These are phyloP conservation scores for Phalaenopsis aphrodite DNA, from an alignment of 106 monocot genomes.

Conservation along the genomic window DNA sequence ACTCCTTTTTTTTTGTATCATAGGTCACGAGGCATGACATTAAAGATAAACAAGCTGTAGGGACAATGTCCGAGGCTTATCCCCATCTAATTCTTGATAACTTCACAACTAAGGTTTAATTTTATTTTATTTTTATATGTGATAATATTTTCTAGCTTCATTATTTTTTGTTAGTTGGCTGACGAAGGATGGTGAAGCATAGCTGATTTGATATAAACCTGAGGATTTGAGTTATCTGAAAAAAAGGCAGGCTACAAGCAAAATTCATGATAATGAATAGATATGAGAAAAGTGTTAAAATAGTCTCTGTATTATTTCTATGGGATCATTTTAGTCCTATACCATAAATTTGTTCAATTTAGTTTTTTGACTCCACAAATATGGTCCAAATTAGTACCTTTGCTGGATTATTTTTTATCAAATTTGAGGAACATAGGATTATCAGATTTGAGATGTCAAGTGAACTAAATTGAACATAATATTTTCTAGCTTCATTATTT, in stretches of 20 bases:
- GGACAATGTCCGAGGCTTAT: conserved; percentile 94
- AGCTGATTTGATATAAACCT: not conserved
- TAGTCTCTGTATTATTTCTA: no score
- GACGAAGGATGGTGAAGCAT: not conserved
- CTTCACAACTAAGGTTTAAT: conserved; percentile 64
- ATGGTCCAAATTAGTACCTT: no score
- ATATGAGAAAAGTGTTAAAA: no score
- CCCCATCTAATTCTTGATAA: conserved; percentile 86
- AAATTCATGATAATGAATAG: no score
- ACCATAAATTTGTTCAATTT: no score
- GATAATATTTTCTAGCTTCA: not conserved
- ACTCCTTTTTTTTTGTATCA: not conserved
- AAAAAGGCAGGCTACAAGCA: not conserved
- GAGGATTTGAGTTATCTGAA: not conserved
- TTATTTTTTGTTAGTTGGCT: not conserved
- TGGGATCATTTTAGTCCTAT: no score
- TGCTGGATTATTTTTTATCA: no score
- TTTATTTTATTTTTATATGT: not conserved
- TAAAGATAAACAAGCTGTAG: conserved; percentile 85
- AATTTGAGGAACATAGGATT: no score
- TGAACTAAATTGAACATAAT: not conserved
- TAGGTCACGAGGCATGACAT: conserved; percentile 95
- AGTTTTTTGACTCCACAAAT: no score
- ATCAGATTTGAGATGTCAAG: no score
- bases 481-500: not conserved